Base-by-base conservation (phyloP, 2,329 filamentous ascomycete genomes). In the Scedosporium aurantiacum region DNA sequence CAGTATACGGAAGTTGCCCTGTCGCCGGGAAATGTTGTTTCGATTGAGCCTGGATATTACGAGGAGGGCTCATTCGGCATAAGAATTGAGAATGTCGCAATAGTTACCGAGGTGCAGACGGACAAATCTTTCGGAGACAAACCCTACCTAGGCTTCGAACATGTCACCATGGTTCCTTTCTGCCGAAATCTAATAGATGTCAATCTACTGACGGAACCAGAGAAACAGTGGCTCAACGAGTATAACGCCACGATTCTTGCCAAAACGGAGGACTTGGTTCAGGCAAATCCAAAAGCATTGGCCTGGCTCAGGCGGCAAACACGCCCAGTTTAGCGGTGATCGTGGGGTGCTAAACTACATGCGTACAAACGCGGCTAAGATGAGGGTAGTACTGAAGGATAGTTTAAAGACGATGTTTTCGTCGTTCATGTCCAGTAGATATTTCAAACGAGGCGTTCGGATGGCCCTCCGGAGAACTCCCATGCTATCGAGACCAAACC, bases 91-190 rank as follows among this genome's bases (percentile, higher is more conserved):
- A 99, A 99, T 72, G 86, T 99, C 68, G 85, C 96, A 65, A 88
- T 97, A 79, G 91, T 95, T 32, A 88, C 84, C 66, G 91, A 97
- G 71, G 87, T 89, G n/a, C 80, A 92, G 74, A 96, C 93, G 4
- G 86, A 87, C 64, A 83, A 96, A 74, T 85, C 86, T 41, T 97
- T 97, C 70, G 93, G 92, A 21, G 93, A 96, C 68, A 96, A 96
- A 76, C 88, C 92, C 2, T 99, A 90, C 75, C 79, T 97, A 41
- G 91, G 92, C 3, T 99, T 99, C 67, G 93, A 99, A 77, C 90
- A 96, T 73, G 91, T 97, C 66, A 99, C 94, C 0, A 91, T 99
- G 91, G 91, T 93, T 18, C 94, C 94, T 0, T 91, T 96, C 75
- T 97, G 93, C 75, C 84, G 86, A 64, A 97, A 91, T 64, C 77